phyloP scores from a whole-genome alignment of 1,284 basidiomycete genomes.

The Cystobasidium pallidum region DNA sequence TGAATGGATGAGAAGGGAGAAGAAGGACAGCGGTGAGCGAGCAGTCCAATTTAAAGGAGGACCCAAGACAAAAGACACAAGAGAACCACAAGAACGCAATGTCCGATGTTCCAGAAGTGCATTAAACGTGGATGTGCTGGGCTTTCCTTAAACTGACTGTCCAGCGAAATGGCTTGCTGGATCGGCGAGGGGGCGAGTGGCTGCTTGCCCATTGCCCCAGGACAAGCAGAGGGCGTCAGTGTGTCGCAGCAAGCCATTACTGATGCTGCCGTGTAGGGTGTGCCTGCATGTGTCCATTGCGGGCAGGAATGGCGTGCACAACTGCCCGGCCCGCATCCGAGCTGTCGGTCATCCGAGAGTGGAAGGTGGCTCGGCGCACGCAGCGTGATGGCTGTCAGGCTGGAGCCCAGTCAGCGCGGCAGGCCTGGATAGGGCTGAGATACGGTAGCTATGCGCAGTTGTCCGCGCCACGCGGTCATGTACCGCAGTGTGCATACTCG shows the following conservation, averaged over 20 bases:
- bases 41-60: background rate
- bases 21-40: slow-evolving; percentile 16
- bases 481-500: no score
- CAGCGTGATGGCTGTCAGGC: no score
- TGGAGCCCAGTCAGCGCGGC: no score
- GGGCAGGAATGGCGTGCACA: background rate
- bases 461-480: background rate
- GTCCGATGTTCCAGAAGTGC: background rate
- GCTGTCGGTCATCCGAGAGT: slow-evolving; percentile 9
- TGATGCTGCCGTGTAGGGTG: no score
- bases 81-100: slow-evolving; percentile 21
- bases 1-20: background rate
- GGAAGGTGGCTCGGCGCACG: slow-evolving; percentile 11
- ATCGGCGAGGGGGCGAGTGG: background rate
- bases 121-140: no score
- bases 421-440: background rate
- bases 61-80: slow-evolving; percentile 16
- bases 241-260: background rate
- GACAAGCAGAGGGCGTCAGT: background rate
- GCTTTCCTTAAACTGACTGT: background rate
- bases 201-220: background rate
- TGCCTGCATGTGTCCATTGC: slow-evolving; percentile 3
- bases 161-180: background rate
- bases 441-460: background rate
- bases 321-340: background rate